Percentiles rank a stretch among this genome's conserved stretches.
These are phyloP conservation scores for Achaetomium macrosporum DNA, from an alignment of 2,329 filamentous ascomycete species.

Conservation along the genomic window DNA sequence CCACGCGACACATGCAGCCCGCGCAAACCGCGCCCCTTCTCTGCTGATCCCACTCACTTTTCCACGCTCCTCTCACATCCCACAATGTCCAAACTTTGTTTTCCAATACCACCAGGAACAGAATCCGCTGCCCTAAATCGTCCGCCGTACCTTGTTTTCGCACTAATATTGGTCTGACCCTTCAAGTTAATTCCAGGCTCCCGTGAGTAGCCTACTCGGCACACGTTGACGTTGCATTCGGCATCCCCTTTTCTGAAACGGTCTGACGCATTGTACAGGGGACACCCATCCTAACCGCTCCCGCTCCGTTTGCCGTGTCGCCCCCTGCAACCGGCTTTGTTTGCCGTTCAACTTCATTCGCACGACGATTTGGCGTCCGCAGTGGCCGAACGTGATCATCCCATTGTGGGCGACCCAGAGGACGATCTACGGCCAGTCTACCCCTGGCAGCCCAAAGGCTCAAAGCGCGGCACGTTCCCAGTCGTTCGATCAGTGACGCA, in stretches of 20 bases:
- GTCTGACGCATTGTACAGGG: conserved; percentile 33
- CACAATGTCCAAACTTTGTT: conserved; percentile 8
- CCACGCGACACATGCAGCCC: conserved; percentile 21
- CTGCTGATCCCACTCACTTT: conserved; percentile 7
- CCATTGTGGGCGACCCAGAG: not conserved
- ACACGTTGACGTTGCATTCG: conserved; percentile 17
- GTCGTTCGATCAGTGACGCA: not conserved
- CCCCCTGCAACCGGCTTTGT: conserved; percentile 14
- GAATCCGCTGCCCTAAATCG: not conserved
- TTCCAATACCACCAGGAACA: not conserved
- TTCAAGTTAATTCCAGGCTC: not conserved
- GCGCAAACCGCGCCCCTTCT: conserved; percentile 11
- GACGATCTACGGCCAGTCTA: not conserved
- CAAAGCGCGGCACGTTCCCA: not conserved
- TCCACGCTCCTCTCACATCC: conserved; percentile 23
- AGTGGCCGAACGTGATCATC: conserved; percentile 1
- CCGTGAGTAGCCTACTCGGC: not conserved
- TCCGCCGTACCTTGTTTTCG: not conserved
- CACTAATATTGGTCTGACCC: not conserved
- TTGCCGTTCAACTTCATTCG: not conserved
- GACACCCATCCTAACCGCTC: conserved; percentile 2
- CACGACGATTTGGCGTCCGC: not conserved
- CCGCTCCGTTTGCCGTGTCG: not conserved
- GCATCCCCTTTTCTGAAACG: conserved; percentile 32
- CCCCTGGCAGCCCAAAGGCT: not conserved